Evolutionary conservation across 176 grass and related monocot species (phyloP), one percentile per base, ranked within the genome.

Genomic region (Puccinellia tenuiflora): DNA sequence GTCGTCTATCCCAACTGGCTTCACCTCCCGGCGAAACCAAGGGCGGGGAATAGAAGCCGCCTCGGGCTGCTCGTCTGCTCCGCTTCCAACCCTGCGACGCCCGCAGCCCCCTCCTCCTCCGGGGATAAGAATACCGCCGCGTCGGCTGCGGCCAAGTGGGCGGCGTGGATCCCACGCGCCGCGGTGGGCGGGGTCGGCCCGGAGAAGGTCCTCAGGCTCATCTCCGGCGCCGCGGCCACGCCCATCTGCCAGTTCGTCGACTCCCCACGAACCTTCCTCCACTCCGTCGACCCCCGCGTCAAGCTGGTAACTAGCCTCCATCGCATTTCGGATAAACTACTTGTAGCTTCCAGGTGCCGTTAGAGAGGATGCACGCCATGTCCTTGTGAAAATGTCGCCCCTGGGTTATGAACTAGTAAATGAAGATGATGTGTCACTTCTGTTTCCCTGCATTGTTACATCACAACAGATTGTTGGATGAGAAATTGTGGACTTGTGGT

Each of bases 191-290:
- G 81, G 31, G 83, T 85, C 60, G 80, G 65, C 11, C 91, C 91
- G 13, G 92, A 98, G 87, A 75, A 83, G 74, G 85, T 98, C 34
- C 93, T 95, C 30, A 88, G 85, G 80, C 80, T 98, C 72, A 95
- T 98, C 81, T 93, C 96, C 7, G 91, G 92, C 42, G 91, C 92
- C 59, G 92, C 92, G 71, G 94, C 96, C 43, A 90, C 90, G 66
- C 92, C 92, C 83, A 88, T 95, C 56, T 95, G 91, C 81, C 96
- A 98, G 89, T 95, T 95, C 89, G 75, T 98, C 26, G 91, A 98
- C 31, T 88, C 82, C 3, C 96, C 96, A 1, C 89, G 89, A 60
- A 98, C 92, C 76, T 98, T 98, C 73, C 91, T 98, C 77, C 96
- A 98, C 86, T 93, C 89, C 42, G 63, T 98, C 52, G 92, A 98